Evolutionary conservation across 1,284 basidiomycete species (phyloP), one percentile per base, ranked within the genome.

Genomic region (Austroboletus rostrupii): DNA sequence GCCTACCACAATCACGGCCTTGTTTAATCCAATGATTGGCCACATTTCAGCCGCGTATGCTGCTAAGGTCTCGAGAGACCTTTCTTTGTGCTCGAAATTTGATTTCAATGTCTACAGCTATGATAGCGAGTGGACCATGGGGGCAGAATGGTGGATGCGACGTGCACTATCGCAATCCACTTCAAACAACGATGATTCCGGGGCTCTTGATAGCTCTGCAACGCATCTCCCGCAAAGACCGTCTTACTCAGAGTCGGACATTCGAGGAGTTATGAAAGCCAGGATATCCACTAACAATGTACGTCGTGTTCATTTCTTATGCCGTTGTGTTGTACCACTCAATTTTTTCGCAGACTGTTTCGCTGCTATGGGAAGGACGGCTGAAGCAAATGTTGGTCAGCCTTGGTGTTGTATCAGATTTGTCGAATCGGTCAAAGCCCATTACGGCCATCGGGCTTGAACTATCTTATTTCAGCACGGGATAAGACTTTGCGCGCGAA

Each of bases 91-190:
- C 48, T 91, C 92, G 3, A 80, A 96, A 16, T 98, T 96, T 65
- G 94, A 97, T 64, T 94, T 98, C 70, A 99, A 99, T 62, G 83
- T 96, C 23, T 97, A 97, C 65, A 94, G 90, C 64, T 98, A 96
- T 69, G 93, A 97, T 60, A 93, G 90, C 63, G 95, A 97, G 66
- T 89, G 94, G 83, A 88, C 91, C 5, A 78, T 98, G 69, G 96
- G 92, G n/a, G 87, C 88, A 3, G 92, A 95, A 68, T 94, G 90
- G 89, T 94, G 91, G 90, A 78, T 92, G 60, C 79, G 90, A 14
- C 79, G 80, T 36, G 51, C 53, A 17, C 48, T 54, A 26, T 65
- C 62, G 6, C 63, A 62, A 38, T 49, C 57, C 14, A 38, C 47
- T 28, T 54, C 52, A n/a, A 50, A 57, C 12, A 36, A 28, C 3